These are phyloP conservation scores for Annulohypoxylon maeteangense DNA, from an alignment of 495 filamentous ascomycete species.

Conservation along the genomic window DNA sequence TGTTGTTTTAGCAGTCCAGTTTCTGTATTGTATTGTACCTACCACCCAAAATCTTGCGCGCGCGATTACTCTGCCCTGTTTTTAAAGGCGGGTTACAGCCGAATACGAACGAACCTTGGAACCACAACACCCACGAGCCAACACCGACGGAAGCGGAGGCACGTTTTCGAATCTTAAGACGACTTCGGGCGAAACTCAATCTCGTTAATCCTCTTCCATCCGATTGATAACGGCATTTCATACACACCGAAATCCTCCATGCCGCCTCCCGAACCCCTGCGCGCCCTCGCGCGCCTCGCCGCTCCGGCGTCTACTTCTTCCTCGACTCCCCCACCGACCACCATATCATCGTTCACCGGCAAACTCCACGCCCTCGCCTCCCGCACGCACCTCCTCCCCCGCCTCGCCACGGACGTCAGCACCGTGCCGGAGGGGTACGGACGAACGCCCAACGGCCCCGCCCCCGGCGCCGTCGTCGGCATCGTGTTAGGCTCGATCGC, in stretches of 20 bases:
- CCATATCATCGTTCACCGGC: constrained; percentile 5
- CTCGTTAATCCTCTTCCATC: neutral
- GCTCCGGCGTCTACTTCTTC: neutral
- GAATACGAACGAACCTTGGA: neutral
- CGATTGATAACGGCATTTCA: neutral
- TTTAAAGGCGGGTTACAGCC: constrained; percentile 4
- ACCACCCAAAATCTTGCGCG: constrained; percentile 4
- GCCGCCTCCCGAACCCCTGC: constrained; percentile 23
- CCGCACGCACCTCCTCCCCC: constrained; percentile 33
- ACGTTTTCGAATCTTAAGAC: neutral
- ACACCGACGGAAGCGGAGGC: neutral
- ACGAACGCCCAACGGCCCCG: constrained; percentile 65
- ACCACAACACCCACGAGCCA: constrained; percentile 10
- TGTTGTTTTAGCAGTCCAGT: constrained; percentile 2
- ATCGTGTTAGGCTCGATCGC: constrained; percentile 84
- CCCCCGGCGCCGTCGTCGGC: constrained; percentile 79
- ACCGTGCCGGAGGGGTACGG: constrained; percentile 77
- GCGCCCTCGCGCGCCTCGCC: constrained; percentile 32
- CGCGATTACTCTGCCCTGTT: constrained; percentile 14
- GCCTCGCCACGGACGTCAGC: constrained; percentile 40
- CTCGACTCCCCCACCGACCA: constrained; percentile 1
- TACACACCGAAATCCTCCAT: constrained; percentile 5
- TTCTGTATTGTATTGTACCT: too few species aligned
- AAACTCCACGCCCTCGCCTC: constrained; percentile 28
- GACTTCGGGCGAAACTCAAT: neutral